Base-by-base conservation (phyloP, 2,329 filamentous ascomycete genomes). In the Bipolaris cookei region DNA sequence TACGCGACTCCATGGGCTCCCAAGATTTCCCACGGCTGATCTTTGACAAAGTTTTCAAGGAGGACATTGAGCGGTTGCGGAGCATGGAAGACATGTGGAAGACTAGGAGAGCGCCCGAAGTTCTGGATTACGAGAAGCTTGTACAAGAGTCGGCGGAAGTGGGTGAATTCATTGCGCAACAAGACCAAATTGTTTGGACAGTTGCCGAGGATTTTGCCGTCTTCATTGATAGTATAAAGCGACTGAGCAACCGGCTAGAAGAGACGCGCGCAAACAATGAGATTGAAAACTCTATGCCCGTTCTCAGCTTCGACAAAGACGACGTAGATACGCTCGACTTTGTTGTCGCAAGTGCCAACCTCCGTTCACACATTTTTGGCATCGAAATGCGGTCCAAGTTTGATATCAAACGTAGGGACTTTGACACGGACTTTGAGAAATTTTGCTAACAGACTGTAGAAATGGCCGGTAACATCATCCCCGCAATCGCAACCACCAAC, bases 381-480 rank as follows among this genome's bases (percentile, higher is more conserved):
- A 97, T 99, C 56, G 90, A 94, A 51, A 80, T 82, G 4, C 94
- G 92, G 75, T 96, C 92, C 20, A 92, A 96, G 57, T 99, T 98
- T 71, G 93, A 98, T 72, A 93, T 95, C 69, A 99, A 99, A 80
- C 86, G 83, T 84, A 69, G 64, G 80, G 52, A 3, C 23, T n/a
- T 47, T 6, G 18, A 6, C n/a, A 4, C 30, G 13, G 4, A 23
- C 11, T n/a, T 6, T 32, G 11, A 11, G 20, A 20, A 20, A 6
- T 16, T 13, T 28, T 51, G 42, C 56, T 63, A 38, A 68, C 55
- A 25, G 20, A 4, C 16, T 20, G 47, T 59, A 84, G 90, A 99
- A 78, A 99, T 98, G 94, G 95, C 95, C 3, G 95, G 95, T 51
- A 99, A 99, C 74, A 99, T 99, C 69, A 99, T 99, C 59, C 95